Conservation (phyloP, 1,284 basidiomycete genomes). For the Golubevia pallescens region DNA sequence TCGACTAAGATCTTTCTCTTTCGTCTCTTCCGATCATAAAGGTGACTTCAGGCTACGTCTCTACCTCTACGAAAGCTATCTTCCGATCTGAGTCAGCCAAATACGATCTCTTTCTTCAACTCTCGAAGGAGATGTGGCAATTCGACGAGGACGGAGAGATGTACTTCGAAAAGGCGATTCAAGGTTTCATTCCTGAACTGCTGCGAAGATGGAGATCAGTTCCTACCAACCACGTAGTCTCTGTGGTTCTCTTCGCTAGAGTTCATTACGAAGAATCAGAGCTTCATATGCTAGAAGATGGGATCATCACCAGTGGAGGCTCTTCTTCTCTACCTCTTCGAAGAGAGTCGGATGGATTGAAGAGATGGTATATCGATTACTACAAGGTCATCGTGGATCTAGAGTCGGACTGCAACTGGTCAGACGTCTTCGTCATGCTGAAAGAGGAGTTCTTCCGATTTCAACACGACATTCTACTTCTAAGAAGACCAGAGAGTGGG, state of each 20-base stretch:
- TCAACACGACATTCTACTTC: slow-evolving; percentile 58
- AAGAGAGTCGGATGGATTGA: not conserved
- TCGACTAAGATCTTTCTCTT: too few species aligned
- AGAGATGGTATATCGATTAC: slow-evolving; percentile 88
- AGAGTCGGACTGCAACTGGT: slow-evolving; percentile 86
- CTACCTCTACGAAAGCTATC: slow-evolving; percentile 82
- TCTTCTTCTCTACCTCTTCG: not conserved
- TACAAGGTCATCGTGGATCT: slow-evolving; percentile 82
- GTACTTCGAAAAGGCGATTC: slow-evolving; percentile 94
- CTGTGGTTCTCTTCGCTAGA: slow-evolving; percentile 91
- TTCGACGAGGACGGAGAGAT: slow-evolving; percentile 86
- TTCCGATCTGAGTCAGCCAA: slow-evolving; percentile 90
- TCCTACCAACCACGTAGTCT: slow-evolving; percentile 87
- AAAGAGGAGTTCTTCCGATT: slow-evolving; percentile 72
- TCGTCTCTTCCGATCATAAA: slow-evolving; percentile 63
- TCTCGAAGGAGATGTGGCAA: slow-evolving; percentile 94
- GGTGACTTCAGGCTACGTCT: slow-evolving; percentile 82
- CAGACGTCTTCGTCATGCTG: slow-evolving; percentile 80
- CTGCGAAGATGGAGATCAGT: slow-evolving; percentile 69
- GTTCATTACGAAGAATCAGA: slow-evolving; percentile 80
- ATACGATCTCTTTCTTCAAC: slow-evolving; percentile 82
- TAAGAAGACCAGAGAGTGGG: slow-evolving; percentile 37
- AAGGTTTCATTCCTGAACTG: slow-evolving; percentile 67
- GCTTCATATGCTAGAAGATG: slow-evolving; percentile 36
- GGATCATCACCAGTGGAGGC: not conserved